phyloP scores from a whole-genome alignment of 208 protist genomes.

The Vickermania ingenoplastis region DNA sequence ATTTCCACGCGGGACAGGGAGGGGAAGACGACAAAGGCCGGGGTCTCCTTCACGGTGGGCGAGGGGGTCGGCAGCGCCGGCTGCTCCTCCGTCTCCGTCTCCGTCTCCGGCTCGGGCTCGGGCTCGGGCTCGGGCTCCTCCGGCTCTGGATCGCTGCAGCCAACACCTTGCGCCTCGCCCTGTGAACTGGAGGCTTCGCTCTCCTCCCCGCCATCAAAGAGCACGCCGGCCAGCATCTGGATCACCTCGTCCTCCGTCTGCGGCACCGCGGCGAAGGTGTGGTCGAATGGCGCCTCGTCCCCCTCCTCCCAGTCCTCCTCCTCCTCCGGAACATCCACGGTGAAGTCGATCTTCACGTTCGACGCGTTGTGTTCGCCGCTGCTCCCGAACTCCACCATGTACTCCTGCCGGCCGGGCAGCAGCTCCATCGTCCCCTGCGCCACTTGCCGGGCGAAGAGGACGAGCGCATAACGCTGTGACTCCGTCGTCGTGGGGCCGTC shows the following conservation, averaged over 20 bases:
- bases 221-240: neutral
- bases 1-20: neutral
- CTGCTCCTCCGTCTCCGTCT: too few species aligned
- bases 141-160: too few species aligned
- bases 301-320: neutral
- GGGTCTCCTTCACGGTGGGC: neutral
- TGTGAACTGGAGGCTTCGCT: too few species aligned
- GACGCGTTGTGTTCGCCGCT: neutral
- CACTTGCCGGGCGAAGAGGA: neutral
- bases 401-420: neutral
- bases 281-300: neutral
- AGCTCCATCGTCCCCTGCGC: constrained; percentile 1
- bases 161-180: too few species aligned
- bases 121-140: too few species aligned
- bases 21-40: neutral
- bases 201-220: neutral
- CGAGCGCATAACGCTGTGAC: neutral
- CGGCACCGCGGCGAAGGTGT: neutral
- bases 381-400: neutral
- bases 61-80: too few species aligned
- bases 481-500: constrained; percentile 1
- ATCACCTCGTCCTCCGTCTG: neutral
- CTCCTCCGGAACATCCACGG: neutral
- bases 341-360: neutral
- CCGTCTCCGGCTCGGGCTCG: too few species aligned